Evolutionary conservation across 306 rosid genomes (phyloP).

Genomic region (Cucurbita ficifolia): DNA sequence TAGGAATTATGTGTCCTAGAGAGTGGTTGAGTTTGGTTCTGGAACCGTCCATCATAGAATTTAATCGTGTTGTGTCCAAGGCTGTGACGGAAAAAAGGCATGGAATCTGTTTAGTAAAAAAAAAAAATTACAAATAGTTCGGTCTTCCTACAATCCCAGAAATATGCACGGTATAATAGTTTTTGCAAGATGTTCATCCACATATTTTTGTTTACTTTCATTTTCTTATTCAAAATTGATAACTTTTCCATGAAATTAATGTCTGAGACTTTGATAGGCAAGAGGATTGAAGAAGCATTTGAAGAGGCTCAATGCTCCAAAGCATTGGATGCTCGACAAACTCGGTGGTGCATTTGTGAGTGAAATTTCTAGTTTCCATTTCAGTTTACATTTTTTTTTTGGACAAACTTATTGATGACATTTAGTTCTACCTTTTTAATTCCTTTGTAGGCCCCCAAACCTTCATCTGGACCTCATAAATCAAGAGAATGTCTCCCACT

Average conservation of each 20-base stretch:
- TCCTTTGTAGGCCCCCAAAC: constrained; percentile 36
- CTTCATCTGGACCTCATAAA: constrained; percentile 86
- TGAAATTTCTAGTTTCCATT: background rate
- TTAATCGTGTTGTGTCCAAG: no score
- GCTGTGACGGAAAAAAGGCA: no score
- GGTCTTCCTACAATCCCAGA: no score
- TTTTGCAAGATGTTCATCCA: no score
- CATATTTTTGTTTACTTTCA: no score
- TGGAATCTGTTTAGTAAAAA: no score
- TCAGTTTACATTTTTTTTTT: background rate
- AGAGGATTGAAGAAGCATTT: constrained; percentile 69
- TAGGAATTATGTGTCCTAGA: no score
- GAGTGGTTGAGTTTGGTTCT: no score
- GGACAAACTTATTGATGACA: background rate
- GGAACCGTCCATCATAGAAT: no score
- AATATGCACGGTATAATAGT: no score
- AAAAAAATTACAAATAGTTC: no score
- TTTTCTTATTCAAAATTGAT: background rate
- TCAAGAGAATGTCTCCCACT: constrained; percentile 76
- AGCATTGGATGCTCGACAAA: constrained; percentile 71
- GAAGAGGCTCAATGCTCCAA: constrained; percentile 74
- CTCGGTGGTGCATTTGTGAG: constrained; percentile 72
- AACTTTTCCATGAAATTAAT: background rate
- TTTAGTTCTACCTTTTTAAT: background rate
- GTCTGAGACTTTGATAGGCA: constrained; percentile 23